These are phyloP conservation scores for Pyrenophora graminea DNA, from an alignment of 2,329 filamentous ascomycete genomes.

Conservation along the genomic window DNA sequence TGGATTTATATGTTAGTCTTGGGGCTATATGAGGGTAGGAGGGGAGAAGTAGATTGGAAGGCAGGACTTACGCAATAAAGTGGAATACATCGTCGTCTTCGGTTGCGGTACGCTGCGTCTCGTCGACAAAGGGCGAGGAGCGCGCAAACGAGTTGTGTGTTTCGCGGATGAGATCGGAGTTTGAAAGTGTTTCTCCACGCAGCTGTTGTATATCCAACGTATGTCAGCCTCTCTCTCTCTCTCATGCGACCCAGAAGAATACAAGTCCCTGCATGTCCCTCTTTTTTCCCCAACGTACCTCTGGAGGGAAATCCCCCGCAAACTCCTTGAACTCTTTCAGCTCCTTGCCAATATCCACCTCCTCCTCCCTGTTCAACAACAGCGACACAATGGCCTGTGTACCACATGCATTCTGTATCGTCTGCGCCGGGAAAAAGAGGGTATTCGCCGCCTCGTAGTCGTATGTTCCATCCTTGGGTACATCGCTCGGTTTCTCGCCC, in stretches of 20 bases:
- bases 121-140: conserved; percentile 88
- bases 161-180: conserved; percentile 61
- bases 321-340: conserved; percentile 85
- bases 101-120: conserved; percentile 74
- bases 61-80: conserved; percentile 71
- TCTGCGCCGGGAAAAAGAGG: conserved; percentile 94
- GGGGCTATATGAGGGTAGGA: not conserved
- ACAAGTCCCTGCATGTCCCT: not conserved
- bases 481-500: conserved; percentile 65
- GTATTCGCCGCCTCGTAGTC: conserved; percentile 74
- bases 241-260: too few species aligned
- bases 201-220: conserved; percentile 51
- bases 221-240: conserved; percentile 7
- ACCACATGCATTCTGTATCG: conserved; percentile 97
- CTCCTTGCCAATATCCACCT: conserved; percentile 72
- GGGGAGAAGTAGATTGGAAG: not conserved
- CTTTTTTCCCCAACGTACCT: conserved; percentile 41
- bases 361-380: conserved; percentile 77
- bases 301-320: conserved; percentile 75
- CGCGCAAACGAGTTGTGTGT: conserved; percentile 91
- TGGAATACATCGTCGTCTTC: conserved; percentile 91
- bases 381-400: conserved; percentile 94
- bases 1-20: conserved; percentile 6
- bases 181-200: conserved; percentile 71
- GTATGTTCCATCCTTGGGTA: conserved; percentile 79